Evolutionary conservation across 371 early-diverging fungal genomes (phyloP).

Genomic region (Fennellomyces sp.): DNA sequence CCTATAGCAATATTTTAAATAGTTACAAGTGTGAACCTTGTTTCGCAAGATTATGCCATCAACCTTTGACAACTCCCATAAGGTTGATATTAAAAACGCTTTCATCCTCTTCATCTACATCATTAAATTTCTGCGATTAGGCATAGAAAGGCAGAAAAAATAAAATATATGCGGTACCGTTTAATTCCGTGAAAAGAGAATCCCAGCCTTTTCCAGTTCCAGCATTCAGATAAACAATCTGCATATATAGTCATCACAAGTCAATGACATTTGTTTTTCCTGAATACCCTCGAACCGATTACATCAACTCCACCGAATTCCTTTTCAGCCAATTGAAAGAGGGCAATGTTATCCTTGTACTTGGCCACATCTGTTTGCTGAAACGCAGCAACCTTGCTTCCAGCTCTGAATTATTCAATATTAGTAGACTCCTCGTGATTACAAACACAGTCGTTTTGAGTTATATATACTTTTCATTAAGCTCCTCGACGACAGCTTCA

Average conservation of each 20-base stretch:
- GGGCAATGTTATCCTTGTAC: slow-evolving; percentile 34
- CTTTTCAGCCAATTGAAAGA: slow-evolving; percentile 45
- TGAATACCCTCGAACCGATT: slow-evolving; percentile 21
- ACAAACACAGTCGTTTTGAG: no score
- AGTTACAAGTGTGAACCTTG: background rate
- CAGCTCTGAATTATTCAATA: no score
- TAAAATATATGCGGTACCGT: slow-evolving; percentile 12
- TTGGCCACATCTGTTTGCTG: slow-evolving; percentile 60
- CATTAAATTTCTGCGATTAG: background rate
- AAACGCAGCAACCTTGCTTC: slow-evolving; percentile 31
- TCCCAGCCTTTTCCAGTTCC: slow-evolving; percentile 24
- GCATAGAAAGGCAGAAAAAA: no score
- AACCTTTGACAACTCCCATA: slow-evolving; percentile 62
- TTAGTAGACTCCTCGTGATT: no score
- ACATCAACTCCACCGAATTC: slow-evolving; percentile 63
- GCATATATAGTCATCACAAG: background rate
- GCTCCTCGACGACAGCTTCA: slow-evolving; percentile 26
- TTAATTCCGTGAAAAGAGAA: slow-evolving; percentile 26
- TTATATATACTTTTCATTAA: slow-evolving; percentile 36
- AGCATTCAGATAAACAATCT: slow-evolving; percentile 32
- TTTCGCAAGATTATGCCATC: no score
- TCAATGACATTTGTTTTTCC: background rate
- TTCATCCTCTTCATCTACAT: slow-evolving; percentile 23
- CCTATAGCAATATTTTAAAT: slow-evolving; percentile 3
- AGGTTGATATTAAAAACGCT: slow-evolving; percentile 70